Base-by-base conservation (phyloP, 192 early-diverging fungal species). In the Coemansia sp. region DNA sequence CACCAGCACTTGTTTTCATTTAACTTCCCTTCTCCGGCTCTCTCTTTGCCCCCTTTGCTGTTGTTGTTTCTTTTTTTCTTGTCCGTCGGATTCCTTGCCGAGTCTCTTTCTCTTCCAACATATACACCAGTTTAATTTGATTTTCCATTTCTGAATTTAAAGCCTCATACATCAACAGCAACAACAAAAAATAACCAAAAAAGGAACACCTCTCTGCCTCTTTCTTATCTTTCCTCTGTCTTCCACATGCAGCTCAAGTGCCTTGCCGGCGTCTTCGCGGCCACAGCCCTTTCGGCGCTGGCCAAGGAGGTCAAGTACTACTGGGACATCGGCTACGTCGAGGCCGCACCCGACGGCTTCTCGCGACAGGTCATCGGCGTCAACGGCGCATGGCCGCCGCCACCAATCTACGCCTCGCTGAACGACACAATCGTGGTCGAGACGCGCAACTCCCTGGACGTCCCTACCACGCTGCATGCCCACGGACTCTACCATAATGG, bases 401-500 rank as follows among this genome's bases (percentile, higher is more conserved):
- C 84, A 1, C 64, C 35, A 16, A 58, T 69, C 5, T 64, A 84
- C 30, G 53, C 57, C 34, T 36, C 60, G 19, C 54, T 68, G 3
- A 69, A 75, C 69, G 78, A 81, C 54, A 75, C 73, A 6, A 60
- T 81, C 35, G 32, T 71, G 6, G 36, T 81, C 50, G 82, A 83
- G 55, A 65, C 74, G 42, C 68, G 71, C 59, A 88, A 89, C 69
- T 82, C 83, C n/a, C 74, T 89, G 35, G 68, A 78, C 39, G 62
- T 71, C 53, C 84, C 84, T 2, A 88, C 89, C 22, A 74, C 84
- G 3, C 69, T 93, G 51, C 92, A 90, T 74, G 67, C 83, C 3
- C 93, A 95, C 72, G 93, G 93, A 7, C 56, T 93, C 49, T 91
- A 85, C 75, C 88, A 91, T 64, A 91, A 87, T 65, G 85, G 83